Evolutionary conservation across 139 green algal genomes (phyloP).

Genomic region (Volvox reticuliferus): DNA sequence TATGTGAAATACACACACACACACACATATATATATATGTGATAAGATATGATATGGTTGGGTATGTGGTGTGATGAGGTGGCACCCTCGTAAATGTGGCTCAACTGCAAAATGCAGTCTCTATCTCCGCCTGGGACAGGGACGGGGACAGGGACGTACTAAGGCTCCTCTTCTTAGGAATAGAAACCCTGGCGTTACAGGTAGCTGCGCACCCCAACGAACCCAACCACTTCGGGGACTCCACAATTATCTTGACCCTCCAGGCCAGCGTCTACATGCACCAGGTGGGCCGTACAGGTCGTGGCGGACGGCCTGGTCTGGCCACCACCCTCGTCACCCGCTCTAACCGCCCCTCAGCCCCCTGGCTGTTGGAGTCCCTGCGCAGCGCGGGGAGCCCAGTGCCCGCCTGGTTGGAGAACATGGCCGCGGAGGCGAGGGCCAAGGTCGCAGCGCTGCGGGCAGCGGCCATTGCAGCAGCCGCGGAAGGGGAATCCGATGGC

Average conservation of each 20-base stretch:
- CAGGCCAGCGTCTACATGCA: slow-evolving; percentile 53
- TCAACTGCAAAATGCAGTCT: too few relatives aligned
- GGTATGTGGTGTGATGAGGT: too few relatives aligned
- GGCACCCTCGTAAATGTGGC: too few relatives aligned
- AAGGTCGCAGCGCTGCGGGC: not conserved
- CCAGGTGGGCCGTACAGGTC: slow-evolving; percentile 82
- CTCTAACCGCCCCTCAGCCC: slow-evolving; percentile 62
- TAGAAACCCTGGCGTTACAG: too few relatives aligned
- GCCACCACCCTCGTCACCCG: slow-evolving; percentile 82
- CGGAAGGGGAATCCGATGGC: not conserved
- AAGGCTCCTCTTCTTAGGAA: too few relatives aligned
- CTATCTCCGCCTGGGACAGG: too few relatives aligned
- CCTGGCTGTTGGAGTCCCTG: slow-evolving; percentile 70
- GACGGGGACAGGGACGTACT: too few relatives aligned
- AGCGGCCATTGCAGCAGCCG: not conserved
- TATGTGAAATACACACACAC: too few relatives aligned
- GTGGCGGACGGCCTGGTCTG: slow-evolving; percentile 75
- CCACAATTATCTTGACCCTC: not conserved
- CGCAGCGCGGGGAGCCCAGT: slow-evolving; percentile 67
- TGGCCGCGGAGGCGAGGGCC: slow-evolving; percentile 4
- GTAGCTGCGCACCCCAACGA: not conserved
- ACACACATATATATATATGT: too few relatives aligned
- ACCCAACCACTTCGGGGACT: not conserved
- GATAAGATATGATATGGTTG: too few relatives aligned
- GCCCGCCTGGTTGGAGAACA: slow-evolving; percentile 47